Conservation (phyloP, 257 asterid species). For the Nyctanthes arbortristis region DNA sequence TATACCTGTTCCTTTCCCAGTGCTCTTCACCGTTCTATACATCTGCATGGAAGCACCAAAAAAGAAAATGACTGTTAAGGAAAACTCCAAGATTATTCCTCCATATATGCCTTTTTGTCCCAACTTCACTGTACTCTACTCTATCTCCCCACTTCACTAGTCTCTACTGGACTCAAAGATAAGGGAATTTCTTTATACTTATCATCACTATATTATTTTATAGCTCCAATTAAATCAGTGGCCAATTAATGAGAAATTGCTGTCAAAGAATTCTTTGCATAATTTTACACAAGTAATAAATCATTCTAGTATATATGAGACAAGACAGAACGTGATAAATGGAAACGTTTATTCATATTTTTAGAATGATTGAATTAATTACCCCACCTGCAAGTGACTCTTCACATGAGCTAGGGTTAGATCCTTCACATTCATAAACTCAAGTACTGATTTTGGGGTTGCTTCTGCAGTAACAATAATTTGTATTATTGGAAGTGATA, state of each 20-base stretch:
- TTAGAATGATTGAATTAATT: conserved; percentile 14
- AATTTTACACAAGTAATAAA: too few relatives aligned
- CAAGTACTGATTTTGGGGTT: conserved; percentile 87
- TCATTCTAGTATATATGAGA: too few relatives aligned
- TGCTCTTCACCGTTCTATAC: conserved; percentile 98
- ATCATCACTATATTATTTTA: background rate
- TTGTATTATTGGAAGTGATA: too few relatives aligned
- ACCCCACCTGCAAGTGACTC: conserved; percentile 84
- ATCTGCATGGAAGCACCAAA: conserved; percentile 64
- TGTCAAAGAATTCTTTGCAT: too few relatives aligned
- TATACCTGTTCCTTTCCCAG: conserved; percentile 73
- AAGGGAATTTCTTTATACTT: background rate
- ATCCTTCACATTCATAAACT: conserved; percentile 90
- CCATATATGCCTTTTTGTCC: conserved; percentile 60
- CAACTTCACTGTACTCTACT: conserved; percentile 34
- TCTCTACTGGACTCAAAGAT: background rate
- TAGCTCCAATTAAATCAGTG: background rate
- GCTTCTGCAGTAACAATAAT: too few relatives aligned
- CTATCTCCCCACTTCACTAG: conserved; percentile 20
- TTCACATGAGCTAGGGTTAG: conserved; percentile 94
- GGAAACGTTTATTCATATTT: too few relatives aligned
- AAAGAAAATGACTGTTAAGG: conserved; percentile 18
- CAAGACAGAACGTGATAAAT: too few relatives aligned
- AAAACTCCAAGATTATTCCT: conserved; percentile 37
- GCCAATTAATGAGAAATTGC: too few relatives aligned